Conservation (phyloP, 176 grass and related monocot species). For the Otatea glauca region DNA sequence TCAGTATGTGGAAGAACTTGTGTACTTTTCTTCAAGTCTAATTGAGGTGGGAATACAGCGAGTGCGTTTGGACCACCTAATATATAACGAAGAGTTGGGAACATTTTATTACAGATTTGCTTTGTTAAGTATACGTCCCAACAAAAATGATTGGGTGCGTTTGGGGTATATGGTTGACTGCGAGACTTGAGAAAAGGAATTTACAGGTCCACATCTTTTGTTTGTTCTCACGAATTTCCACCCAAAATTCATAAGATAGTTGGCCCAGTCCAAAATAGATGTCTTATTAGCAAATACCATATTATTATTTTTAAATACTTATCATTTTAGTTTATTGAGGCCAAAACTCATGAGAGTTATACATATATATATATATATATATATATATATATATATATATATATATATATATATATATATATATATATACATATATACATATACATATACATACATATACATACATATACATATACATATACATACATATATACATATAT, state of each 20-base stretch:
- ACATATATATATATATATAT: too few relatives aligned
- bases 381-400: too few relatives aligned
- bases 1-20: neutral
- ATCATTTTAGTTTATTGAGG: neutral
- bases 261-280: neutral
- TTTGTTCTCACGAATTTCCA: neutral
- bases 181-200: too few relatives aligned
- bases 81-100: neutral
- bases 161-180: neutral
- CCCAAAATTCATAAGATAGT: neutral
- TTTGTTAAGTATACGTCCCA: neutral
- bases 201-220: neutral
- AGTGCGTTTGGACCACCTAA: neutral
- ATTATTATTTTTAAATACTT: neutral
- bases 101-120: neutral
- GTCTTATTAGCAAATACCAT: neutral
- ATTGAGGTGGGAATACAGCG: neutral
- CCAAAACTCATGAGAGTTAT: too few relatives aligned
- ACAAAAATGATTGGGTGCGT: neutral
- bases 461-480: too few relatives aligned
- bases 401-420: too few relatives aligned
- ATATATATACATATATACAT: too few relatives aligned
- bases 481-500: too few relatives aligned
- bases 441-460: too few relatives aligned
- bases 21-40: neutral